Percentiles rank a stretch among this genome's conserved stretches.
phyloP scores from a whole-genome alignment of 1,139 yeast genomes.

The Zygoascus meyerae region DNA sequence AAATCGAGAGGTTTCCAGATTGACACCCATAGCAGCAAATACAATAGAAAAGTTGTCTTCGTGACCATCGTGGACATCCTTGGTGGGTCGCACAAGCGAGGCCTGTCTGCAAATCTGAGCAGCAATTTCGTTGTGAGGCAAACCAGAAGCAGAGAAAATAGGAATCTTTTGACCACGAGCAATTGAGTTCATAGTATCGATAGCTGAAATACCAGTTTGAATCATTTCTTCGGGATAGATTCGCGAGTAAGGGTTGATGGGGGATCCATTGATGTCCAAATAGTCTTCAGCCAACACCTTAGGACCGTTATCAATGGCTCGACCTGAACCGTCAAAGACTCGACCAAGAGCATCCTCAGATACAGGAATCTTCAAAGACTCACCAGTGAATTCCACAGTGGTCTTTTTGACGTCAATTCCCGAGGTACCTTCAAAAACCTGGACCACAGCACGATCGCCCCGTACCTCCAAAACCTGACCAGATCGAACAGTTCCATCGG shows the following conservation, averaged over 20 bases:
- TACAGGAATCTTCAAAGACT: slow-evolving; percentile 86
- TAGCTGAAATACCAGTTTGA: slow-evolving; percentile 96
- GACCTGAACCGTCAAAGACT: slow-evolving; percentile 97
- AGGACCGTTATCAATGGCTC: slow-evolving; percentile 98
- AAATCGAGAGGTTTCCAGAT: slow-evolving; percentile 84
- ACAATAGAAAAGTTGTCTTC: slow-evolving; percentile 98
- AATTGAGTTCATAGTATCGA: slow-evolving; percentile 98
- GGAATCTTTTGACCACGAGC: slow-evolving; percentile 99
- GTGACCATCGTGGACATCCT: slow-evolving; percentile 99
- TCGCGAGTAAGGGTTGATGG: slow-evolving; percentile 96
- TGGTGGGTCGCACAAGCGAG: slow-evolving; percentile 97
- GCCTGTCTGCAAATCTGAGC: slow-evolving; percentile 99
- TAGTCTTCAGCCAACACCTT: slow-evolving; percentile 97
- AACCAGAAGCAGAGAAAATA: slow-evolving; percentile 96
- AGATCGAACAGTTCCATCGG: slow-evolving; percentile 89
- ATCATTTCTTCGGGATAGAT: slow-evolving; percentile 99
- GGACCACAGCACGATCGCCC: slow-evolving; percentile 95
- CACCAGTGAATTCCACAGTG: slow-evolving; percentile 93
- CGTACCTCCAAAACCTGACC: slow-evolving; percentile 98
- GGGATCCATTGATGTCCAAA: slow-evolving; percentile 96
- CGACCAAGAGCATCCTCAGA: slow-evolving; percentile 97
- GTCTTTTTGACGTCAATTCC: slow-evolving; percentile 98
- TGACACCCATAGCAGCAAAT: slow-evolving; percentile 98
- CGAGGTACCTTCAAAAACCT: slow-evolving; percentile 96
- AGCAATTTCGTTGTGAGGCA: slow-evolving; percentile 98